Evolutionary conservation across 768 basidiomycete genomes (phyloP).

Genomic region (Tulasnella calospora): DNA sequence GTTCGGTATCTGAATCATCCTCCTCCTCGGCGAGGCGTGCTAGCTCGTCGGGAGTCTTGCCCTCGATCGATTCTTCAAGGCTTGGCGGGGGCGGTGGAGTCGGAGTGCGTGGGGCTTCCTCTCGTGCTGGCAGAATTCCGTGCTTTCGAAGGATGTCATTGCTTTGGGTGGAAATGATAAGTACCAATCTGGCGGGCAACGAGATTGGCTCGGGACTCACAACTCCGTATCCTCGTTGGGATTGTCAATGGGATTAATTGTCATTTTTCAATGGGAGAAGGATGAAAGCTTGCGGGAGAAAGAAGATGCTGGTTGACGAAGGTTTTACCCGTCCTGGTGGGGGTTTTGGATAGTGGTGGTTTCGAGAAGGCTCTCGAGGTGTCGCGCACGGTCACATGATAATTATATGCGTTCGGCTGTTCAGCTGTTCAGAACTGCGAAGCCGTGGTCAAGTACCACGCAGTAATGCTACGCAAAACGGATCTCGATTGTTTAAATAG

Average conservation of each 20-base stretch:
- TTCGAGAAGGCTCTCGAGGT: background rate
- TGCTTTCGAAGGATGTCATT: slow-evolving; percentile 91
- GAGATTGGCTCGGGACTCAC: slow-evolving; percentile 45
- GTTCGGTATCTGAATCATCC: slow-evolving; percentile 68
- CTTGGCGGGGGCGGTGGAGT: slow-evolving; percentile 75
- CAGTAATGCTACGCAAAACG: background rate
- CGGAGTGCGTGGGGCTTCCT: slow-evolving; percentile 64
- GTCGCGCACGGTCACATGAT: background rate
- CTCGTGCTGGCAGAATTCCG: slow-evolving; percentile 79
- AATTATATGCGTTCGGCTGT: background rate
- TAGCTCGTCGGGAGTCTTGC: slow-evolving; percentile 56
- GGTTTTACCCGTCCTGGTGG: background rate
- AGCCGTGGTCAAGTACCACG: background rate
- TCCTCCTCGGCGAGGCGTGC: slow-evolving; percentile 67
- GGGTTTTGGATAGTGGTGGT: background rate
- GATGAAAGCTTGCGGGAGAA: too few species aligned
- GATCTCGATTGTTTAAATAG: background rate
- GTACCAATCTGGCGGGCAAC: slow-evolving; percentile 5
- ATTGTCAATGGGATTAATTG: slow-evolving; percentile 40
- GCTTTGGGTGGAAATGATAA: slow-evolving; percentile 42
- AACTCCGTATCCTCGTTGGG: slow-evolving; percentile 95
- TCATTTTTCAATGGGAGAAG: background rate
- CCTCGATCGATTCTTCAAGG: slow-evolving; percentile 61
- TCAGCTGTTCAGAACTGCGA: background rate
- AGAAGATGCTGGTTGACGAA: background rate